Evolutionary conservation across 176 grass and related monocot species (phyloP), one percentile per base, ranked within the genome.

Genomic region (Saccharum officinarum): DNA sequence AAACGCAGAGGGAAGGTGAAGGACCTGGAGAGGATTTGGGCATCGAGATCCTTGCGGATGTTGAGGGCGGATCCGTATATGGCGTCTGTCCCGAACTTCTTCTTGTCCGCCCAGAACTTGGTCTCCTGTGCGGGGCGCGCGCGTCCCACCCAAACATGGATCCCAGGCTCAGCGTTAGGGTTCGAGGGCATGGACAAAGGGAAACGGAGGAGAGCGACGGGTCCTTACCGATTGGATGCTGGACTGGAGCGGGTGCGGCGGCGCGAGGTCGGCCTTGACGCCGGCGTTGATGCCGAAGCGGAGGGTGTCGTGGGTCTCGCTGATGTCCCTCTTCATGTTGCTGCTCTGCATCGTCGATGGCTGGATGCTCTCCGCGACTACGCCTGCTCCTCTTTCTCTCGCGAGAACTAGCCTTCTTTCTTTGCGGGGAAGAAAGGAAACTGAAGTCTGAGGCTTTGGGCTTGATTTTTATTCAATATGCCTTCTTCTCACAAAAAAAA

Each of bases 41-140:
- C 84, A 37, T 94, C 89, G 68, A 94, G 73, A 87, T 94, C 89
- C 73, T 67, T 91, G 89, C 89, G 89, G 66, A 94, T 88, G 85
- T 91, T 94, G 77, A 94, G 87, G 74, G 92, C 89, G 11, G 92
- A 94, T 87, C 92, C 92, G 70, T 94, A 94, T 50, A 89, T 82
- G 45, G 89, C 80, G 30, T 87, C 84, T 16, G 82, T 68, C 26
- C 84, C 87, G 69, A 84, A 74, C 80, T 65, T 86, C 81, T 82
- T 94, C 84, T 94, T 94, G 7, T 87, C 84, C 12, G 87, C 89
- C 89, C 87, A 94, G 54, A 89, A 81, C 87, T 77, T 89, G 75
- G 36, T 10, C 82, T 82, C 86, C 92, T 93, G 73, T 40, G 34
- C 5, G 31, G 6, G 71, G 57, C 9, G n/a, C 36, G 9, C 31